Evolutionary conservation across 306 rosid species (phyloP).

Genomic region (Arachis hypogaea): DNA sequence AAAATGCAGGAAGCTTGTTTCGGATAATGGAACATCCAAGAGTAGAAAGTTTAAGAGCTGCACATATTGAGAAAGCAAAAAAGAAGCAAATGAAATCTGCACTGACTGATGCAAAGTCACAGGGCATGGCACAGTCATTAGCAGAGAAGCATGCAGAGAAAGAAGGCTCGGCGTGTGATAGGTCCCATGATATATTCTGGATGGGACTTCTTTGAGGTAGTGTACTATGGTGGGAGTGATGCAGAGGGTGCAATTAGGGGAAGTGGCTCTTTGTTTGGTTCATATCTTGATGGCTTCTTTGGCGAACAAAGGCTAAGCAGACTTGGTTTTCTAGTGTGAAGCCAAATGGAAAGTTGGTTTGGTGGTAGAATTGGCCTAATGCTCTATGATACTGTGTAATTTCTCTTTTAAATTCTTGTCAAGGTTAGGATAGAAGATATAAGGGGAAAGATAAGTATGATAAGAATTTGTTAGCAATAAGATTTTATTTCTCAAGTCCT

Average conservation of each 20-base stretch:
- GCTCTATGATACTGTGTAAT: constrained; percentile 59
- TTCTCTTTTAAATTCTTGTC: no score
- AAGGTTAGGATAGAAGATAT: no score
- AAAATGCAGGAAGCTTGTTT: constrained; percentile 84
- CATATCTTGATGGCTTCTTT: constrained; percentile 66
- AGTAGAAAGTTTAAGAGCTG: constrained; percentile 73
- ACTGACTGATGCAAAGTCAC: constrained; percentile 9
- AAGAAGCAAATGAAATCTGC: constrained; percentile 55
- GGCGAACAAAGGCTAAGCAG: constrained; percentile 83
- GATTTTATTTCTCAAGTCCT: no score
- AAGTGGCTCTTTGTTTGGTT: constrained; percentile 71
- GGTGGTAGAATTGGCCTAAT: constrained; percentile 91
- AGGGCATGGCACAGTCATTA: constrained; percentile 52
- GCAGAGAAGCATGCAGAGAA: constrained; percentile 65
- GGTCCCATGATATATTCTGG: constrained; percentile 87
- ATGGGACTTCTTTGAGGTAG: constrained; percentile 89
- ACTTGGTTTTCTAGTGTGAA: constrained; percentile 87
- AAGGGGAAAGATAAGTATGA: no score
- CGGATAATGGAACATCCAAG: constrained; percentile 75
- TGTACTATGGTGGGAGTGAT: constrained; percentile 77
- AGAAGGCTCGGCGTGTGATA: constrained; percentile 59
- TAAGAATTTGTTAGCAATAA: no score
- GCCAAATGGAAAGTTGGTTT: constrained; percentile 86
- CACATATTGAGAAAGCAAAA: constrained; percentile 71
- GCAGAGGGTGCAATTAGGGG: constrained; percentile 78